Base-by-base conservation (phyloP, 2,329 filamentous ascomycete genomes). In the Amylocarpus encephaloides region DNA sequence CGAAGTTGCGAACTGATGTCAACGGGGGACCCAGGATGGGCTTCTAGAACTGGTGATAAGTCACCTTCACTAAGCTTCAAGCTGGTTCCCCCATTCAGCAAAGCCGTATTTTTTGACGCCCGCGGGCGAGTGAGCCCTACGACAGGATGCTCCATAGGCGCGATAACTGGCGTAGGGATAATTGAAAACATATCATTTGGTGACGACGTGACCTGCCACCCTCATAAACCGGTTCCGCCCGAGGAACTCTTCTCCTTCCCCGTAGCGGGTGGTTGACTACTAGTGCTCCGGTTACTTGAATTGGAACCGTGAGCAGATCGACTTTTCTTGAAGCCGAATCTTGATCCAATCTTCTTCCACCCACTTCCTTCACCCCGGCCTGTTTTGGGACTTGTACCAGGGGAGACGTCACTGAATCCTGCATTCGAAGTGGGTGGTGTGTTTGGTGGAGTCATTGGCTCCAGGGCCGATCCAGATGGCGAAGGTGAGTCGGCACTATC, bases 381-480 rank as follows among this genome's bases (percentile, higher is more conserved):
- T n/a, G 39, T 36, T 10, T 41, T 36, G 12, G 62, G 62, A 41
- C 59, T 63, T 1, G 61, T 59, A 3, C 56, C 54, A 12, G 59
- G 61, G 2, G 62, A 64, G 2, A 52, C 48, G 16, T 57, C 57
- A n/a, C 30, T 38, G 19, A 65, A 62, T 11, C 48, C 55, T 12
- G 51, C 48, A 54, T 83, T 77, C 0, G 78, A 75, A 1, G 76
- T 79, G 0, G 85, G 85, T 32, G 86, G 84, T 2, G 83, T 87
- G 2, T 79, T 87, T 1, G 86, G 86, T 0, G 86, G 86, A 3
- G 86, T 90, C 73, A 88, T 83, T 2, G 76, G 84, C 62, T 85
- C 83, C 52, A 73, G 70, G 22, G 69, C 65, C 33, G 61, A 62
- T 10, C 49, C 56, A 43, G 74, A 67, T 32, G 79, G 72, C 46